Conservation (phyloP, 2,329 filamentous ascomycete species). For the Cladosporium sp. region DNA sequence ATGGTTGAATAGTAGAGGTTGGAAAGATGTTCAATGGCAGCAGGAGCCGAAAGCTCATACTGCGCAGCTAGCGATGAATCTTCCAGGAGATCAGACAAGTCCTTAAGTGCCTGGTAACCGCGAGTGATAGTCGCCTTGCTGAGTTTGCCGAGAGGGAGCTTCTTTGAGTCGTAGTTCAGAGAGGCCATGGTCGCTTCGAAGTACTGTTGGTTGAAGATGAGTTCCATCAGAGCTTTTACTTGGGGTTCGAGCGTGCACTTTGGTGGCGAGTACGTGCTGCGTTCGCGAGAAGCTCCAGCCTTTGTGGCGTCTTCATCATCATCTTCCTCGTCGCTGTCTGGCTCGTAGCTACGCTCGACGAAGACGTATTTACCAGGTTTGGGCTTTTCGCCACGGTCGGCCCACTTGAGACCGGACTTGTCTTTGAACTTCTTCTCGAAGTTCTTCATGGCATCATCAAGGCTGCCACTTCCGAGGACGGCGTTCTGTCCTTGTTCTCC, state of each 20-base stretch:
- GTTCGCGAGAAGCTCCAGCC: conserved; percentile 20
- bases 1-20: conserved; percentile 78
- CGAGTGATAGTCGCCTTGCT: conserved; percentile 70
- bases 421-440: conserved; percentile 56
- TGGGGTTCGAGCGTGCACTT: conserved; percentile 56
- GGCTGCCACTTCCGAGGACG: conserved; percentile 34
- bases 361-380: conserved; percentile 69
- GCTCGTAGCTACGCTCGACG: conserved; percentile 71
- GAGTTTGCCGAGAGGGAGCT: conserved; percentile 78
- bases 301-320: conserved; percentile 32
- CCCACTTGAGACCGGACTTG: conserved; percentile 51
- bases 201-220: conserved; percentile 77
- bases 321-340: conserved; percentile 53
- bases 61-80: conserved; percentile 48
- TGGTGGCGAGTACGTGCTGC: conserved; percentile 22
- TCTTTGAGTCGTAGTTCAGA: conserved; percentile 68
- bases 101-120: conserved; percentile 73
- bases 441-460: conserved; percentile 37
- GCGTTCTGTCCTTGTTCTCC: conserved; percentile 48
- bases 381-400: conserved; percentile 48
- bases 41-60: conserved; percentile 17
- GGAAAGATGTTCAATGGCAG: conserved; percentile 59
- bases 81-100: conserved; percentile 63
- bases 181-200: conserved; percentile 63
- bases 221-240: conserved; percentile 64